Percentiles rank a stretch among this genome's conserved stretches.
phyloP scores from a whole-genome alignment of 106 monocot species.

The Vanilla planifolia region DNA sequence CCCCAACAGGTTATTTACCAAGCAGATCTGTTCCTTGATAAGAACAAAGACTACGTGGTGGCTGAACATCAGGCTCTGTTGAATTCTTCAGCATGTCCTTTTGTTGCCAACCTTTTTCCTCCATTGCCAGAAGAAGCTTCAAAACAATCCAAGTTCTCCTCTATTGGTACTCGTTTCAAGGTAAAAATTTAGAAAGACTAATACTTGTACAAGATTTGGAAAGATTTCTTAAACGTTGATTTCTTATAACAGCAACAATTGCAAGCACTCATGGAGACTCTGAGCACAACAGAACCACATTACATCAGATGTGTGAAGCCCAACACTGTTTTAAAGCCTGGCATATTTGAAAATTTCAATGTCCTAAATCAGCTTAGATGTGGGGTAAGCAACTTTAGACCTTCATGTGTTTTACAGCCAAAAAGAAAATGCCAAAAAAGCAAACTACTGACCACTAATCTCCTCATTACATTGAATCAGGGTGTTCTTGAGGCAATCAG shows the following conservation, averaged over 20 bases:
- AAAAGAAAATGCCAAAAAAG: neutral
- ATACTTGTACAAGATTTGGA: neutral
- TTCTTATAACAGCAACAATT: constrained; percentile 76
- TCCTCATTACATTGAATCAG: constrained; percentile 14
- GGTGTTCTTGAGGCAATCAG: constrained; percentile 99
- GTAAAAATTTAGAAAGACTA: constrained; percentile 24
- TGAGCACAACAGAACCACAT: constrained; percentile 94
- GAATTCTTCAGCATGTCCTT: constrained; percentile 56
- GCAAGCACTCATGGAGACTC: constrained; percentile 96
- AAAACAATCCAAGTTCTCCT: constrained; percentile 90
- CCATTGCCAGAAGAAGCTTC: constrained; percentile 81
- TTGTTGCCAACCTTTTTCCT: constrained; percentile 88
- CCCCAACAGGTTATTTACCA: constrained; percentile 81
- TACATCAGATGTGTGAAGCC: constrained; percentile 99
- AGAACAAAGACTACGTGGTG: constrained; percentile 99
- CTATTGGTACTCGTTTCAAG: constrained; percentile 96
- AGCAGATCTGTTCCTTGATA: constrained; percentile 90
- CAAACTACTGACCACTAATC: neutral
- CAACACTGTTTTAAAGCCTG: constrained; percentile 72
- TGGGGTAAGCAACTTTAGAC: constrained; percentile 50
- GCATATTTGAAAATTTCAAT: constrained; percentile 93
- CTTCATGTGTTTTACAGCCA: neutral
- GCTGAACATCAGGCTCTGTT: constrained; percentile 91
- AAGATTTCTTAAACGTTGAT: constrained; percentile 6
- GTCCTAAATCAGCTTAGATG: constrained; percentile 90